phyloP scores from a whole-genome alignment of 176 grass and related monocot genomes.

The Oryza officinalis region DNA sequence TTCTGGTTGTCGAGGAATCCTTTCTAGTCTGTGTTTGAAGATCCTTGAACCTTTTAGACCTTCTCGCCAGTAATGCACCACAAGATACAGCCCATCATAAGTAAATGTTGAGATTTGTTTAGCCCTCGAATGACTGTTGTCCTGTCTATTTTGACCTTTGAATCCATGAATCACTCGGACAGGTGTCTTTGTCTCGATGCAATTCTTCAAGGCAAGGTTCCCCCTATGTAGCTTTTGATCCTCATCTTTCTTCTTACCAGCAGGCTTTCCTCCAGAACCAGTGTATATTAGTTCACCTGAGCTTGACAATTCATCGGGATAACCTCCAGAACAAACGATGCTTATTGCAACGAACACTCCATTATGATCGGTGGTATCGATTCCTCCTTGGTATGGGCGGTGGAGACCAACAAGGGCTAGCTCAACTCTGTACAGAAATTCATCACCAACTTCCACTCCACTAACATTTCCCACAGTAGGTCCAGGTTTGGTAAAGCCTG shows the following conservation, averaged over 20 bases:
- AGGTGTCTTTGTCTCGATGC: constrained; percentile 53
- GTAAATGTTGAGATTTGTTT: constrained; percentile 55
- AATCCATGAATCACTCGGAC: constrained; percentile 80
- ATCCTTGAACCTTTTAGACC: constrained; percentile 40
- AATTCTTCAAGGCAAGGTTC: constrained; percentile 71
- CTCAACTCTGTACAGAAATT: constrained; percentile 73
- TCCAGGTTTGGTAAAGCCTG: constrained; percentile 41
- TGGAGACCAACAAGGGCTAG: constrained; percentile 75
- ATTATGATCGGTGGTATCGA: constrained; percentile 45
- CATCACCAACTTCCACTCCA: constrained; percentile 83
- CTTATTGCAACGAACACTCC: constrained; percentile 53
- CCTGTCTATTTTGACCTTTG: constrained; percentile 37
- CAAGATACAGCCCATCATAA: constrained; percentile 73
- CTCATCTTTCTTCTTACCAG: constrained; percentile 48
- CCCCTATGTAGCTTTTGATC: constrained; percentile 72
- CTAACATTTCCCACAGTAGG: constrained; percentile 58
- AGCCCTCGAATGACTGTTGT: constrained; percentile 34
- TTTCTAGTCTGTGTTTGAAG: constrained; percentile 60
- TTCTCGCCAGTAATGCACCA: constrained; percentile 48
- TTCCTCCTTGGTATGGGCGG: constrained; percentile 60
- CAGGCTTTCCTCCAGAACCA: constrained; percentile 68
- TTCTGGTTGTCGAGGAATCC: constrained; percentile 61
- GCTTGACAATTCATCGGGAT: constrained; percentile 61
- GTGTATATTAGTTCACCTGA: constrained; percentile 84
- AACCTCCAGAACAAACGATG: constrained; percentile 75